A percentile compares a stretch with the other conserved stretches of the same genome.
Conservation (phyloP, 257 asterid species). For the Rehmannia glutinosa region DNA sequence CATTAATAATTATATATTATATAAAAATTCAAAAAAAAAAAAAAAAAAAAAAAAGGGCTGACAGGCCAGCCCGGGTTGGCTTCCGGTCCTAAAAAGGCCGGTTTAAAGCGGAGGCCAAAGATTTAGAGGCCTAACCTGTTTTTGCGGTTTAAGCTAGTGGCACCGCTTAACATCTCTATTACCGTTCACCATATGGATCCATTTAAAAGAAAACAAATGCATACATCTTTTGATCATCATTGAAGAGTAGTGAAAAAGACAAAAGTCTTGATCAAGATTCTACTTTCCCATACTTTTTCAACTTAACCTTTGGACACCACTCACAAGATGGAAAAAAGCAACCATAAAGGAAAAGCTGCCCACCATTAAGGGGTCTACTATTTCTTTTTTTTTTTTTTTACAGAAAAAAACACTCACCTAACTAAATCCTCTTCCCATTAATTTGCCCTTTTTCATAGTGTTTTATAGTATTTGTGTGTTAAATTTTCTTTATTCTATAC, state of each 20-base stretch:
- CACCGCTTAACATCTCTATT: too few species aligned
- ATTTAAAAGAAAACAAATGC: too few species aligned
- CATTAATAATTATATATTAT: too few species aligned
- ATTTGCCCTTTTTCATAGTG: neutral
- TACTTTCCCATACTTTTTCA: constrained; percentile 29
- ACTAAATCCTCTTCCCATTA: constrained; percentile 12
- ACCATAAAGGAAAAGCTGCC: constrained; percentile 35
- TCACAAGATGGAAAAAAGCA: constrained; percentile 22
- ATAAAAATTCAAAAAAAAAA: too few species aligned
- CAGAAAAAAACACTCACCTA: constrained; percentile 29
- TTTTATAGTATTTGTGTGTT: neutral
- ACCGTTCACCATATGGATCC: too few species aligned
- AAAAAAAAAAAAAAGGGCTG: too few species aligned
- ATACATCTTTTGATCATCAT: too few species aligned
- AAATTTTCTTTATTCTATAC: neutral
- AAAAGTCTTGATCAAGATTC: constrained; percentile 34
- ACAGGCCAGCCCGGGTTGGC: too few species aligned
- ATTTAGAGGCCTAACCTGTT: too few species aligned
- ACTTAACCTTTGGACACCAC: constrained; percentile 37
- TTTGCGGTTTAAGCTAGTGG: too few species aligned
- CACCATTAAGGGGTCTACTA: constrained; percentile 46
- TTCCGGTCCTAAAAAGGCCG: too few species aligned
- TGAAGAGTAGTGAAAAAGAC: constrained; percentile 2
- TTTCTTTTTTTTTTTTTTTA: neutral
- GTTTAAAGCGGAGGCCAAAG: too few species aligned